Base-by-base conservation (phyloP, 495 filamentous ascomycete genomes). In the Talaromyces adpressus region DNA sequence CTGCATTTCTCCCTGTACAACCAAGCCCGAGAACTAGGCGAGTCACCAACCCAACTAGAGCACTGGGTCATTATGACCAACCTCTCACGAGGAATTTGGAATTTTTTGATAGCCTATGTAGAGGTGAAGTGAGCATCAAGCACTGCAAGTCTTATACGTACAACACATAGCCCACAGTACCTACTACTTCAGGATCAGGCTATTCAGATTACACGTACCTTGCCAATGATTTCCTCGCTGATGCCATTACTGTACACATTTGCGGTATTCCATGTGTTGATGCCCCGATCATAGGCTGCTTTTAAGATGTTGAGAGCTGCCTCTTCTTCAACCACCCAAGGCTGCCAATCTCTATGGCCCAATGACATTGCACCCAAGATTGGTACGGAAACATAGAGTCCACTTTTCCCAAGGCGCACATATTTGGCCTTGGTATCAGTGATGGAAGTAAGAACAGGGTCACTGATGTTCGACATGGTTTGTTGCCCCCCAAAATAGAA, bases 321-420 rank as follows among this genome's bases (percentile, higher is more conserved):
- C 20, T 20, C 75, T 66, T 81, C 81, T 39, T 75, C 66, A 11
- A 77, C 65, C 25, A 82, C 70, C 81, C 81, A 84, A 29, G 67
- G 64, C 59, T 62, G 45, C 73, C 75, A 80, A 23, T 69, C 66
- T 58, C 72, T 74, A 61, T 71, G 63, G 9, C 80, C 80, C 61
- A 77, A 77, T 52, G 65, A 71, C 79, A 83, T 81, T 54, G 76
- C 73, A 23, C 80, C 80, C n/a, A 82, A 64, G 20, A 82, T 76
- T 9, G 79, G 72, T 7, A 77, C 68, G 9, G 78, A 82, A 20
- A 84, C 73, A 58, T 77, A 71, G 18, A 81, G 71, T 18, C 80
- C 77, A 36, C 82, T 87, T 29, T 78, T 83, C 20, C 89, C 88
- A 11, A 91, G 70, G 62, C 71, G 70, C 1, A 71, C 69, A 57